Percentiles rank a stretch among this genome's conserved stretches.
Evolutionary conservation across 345 rosid species (phyloP).

Genomic region (Nephelium lappaceum): DNA sequence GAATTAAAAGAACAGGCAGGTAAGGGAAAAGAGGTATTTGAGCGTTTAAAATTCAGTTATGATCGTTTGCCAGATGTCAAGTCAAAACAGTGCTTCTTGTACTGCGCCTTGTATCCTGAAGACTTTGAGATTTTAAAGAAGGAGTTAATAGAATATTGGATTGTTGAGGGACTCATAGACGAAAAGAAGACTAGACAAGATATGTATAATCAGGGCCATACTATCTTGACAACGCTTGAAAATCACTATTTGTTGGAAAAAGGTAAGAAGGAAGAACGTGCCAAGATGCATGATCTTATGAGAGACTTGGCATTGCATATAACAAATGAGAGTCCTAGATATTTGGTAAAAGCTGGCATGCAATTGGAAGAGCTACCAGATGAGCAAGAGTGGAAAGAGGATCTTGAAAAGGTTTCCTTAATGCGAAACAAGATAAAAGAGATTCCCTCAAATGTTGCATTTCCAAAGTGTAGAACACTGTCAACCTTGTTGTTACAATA

Average conservation of each 20-base stretch:
- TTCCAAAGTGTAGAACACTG: no score
- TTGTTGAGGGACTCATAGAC: constrained; percentile 16
- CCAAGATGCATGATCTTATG: constrained; percentile 33
- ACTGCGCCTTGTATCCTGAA: constrained; percentile 25
- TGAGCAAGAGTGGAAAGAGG: constrained; percentile 21
- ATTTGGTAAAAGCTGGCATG: no score
- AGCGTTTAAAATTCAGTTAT: constrained; percentile 11
- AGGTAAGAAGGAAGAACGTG: not conserved
- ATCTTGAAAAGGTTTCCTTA: constrained; percentile 18
- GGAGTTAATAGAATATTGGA: constrained; percentile 27
- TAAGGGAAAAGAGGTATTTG: not conserved
- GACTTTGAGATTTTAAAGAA: not conserved
- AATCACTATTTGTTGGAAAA: constrained; percentile 17
- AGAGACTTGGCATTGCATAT: constrained; percentile 28
- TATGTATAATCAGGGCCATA: constrained; percentile 19
- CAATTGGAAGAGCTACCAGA: constrained; percentile 19
- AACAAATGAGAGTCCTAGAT: not conserved
- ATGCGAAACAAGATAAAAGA: not conserved
- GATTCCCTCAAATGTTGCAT: not conserved
- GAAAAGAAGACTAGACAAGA: constrained; percentile 3
- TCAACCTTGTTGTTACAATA: no score
- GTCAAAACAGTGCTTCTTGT: constrained; percentile 21
- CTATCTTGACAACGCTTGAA: constrained; percentile 23
- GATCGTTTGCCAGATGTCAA: constrained; percentile 12
- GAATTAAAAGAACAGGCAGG: not conserved